Conservation (phyloP, 176 grass and related monocot species). For the Musa troglodytarum region DNA sequence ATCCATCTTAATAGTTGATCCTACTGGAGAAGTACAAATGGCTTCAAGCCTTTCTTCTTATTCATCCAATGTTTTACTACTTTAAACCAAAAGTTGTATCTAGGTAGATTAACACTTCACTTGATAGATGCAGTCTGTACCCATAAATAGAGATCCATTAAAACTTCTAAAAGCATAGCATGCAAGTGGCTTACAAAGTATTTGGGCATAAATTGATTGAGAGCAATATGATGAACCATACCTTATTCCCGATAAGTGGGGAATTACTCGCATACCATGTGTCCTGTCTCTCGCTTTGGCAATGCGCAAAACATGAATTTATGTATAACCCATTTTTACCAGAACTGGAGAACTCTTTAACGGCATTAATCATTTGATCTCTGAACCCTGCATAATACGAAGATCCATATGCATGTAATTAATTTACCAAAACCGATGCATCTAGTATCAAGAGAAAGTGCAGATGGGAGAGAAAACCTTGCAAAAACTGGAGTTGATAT, state of each 20-base stretch:
- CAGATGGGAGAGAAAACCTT: slow-evolving; percentile 36
- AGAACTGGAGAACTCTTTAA: slow-evolving; percentile 54
- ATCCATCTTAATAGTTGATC: too few species aligned
- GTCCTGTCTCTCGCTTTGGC: slow-evolving; percentile 81
- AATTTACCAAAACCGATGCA: too few species aligned
- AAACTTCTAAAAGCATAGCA: too few species aligned
- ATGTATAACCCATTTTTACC: slow-evolving; percentile 75
- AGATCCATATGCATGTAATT: background rate
- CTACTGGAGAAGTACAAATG: too few species aligned
- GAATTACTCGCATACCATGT: slow-evolving; percentile 78
- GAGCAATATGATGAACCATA: slow-evolving; percentile 10
- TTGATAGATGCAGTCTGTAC: too few species aligned
- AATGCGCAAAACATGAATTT: slow-evolving; percentile 96
- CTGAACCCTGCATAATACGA: slow-evolving; percentile 61
- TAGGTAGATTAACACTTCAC: too few species aligned
- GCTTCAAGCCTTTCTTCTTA: too few species aligned
- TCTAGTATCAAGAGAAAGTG: background rate
- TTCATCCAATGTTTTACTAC: too few species aligned
- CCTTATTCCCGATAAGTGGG: slow-evolving; percentile 76
- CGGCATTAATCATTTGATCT: slow-evolving; percentile 69
- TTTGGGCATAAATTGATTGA: too few species aligned
- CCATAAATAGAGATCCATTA: too few species aligned
- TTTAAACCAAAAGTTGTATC: too few species aligned
- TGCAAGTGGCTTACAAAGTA: too few species aligned
- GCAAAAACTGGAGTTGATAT: slow-evolving; percentile 72